phyloP scores from a whole-genome alignment of 805 yeast species.

The Blastobotrys chiropterorum region DNA sequence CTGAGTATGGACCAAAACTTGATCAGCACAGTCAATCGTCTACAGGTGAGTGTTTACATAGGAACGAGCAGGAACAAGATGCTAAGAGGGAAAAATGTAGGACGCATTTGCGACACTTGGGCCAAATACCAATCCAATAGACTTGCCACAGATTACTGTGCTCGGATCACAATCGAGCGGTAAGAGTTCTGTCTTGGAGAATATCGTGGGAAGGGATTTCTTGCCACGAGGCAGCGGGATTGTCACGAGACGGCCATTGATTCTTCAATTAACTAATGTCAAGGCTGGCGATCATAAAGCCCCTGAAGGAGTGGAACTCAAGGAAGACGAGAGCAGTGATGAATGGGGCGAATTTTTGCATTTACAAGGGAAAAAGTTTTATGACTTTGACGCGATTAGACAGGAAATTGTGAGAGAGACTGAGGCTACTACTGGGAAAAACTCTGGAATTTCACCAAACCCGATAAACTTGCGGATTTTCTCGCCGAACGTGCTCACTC shows the following conservation, averaged over 20 bases:
- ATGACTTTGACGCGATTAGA: conserved; percentile 83
- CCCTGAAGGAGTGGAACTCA: conserved; percentile 25
- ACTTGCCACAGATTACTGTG: conserved; percentile 90
- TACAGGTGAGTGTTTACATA: conserved; percentile 4
- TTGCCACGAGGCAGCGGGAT: conserved; percentile 91
- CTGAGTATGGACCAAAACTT: conserved; percentile 14
- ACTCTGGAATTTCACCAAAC: conserved; percentile 79
- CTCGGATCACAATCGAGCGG: conserved; percentile 91
- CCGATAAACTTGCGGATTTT: conserved; percentile 91
- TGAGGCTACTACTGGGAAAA: conserved; percentile 65
- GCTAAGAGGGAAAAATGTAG: no score
- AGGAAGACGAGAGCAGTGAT: conserved; percentile 29
- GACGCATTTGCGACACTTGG: conserved; percentile 98
- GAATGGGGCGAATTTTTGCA: conserved; percentile 99
- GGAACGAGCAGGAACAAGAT: background rate
- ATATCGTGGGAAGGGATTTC: conserved; percentile 87
- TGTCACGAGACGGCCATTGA: conserved; percentile 83
- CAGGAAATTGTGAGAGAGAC: conserved; percentile 89
- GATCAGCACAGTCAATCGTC: conserved; percentile 14
- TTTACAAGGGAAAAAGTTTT: conserved; percentile 80
- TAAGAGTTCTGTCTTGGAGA: conserved; percentile 82
- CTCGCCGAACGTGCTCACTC: conserved; percentile 89
- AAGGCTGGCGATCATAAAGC: conserved; percentile 34
- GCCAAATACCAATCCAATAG: conserved; percentile 88
- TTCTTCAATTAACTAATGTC: conserved; percentile 71